Evolutionary conservation across 495 filamentous ascomycete genomes (phyloP).

Genomic region (Penicillium paxilli): DNA sequence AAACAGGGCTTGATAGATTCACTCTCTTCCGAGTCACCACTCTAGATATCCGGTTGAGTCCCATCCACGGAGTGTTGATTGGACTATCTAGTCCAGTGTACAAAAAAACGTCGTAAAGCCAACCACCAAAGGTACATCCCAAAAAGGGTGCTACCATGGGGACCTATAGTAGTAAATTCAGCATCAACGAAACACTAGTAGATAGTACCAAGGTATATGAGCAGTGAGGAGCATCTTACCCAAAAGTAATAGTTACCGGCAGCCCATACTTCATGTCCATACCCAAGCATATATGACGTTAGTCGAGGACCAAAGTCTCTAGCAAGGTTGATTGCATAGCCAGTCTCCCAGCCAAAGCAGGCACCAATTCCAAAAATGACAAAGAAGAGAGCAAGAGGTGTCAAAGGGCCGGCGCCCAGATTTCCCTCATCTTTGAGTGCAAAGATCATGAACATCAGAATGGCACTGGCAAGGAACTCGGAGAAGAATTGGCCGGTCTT

Average conservation of each 20-base stretch:
- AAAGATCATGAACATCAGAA: slow-evolving; percentile 69
- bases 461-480: slow-evolving; percentile 60
- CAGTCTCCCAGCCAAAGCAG: slow-evolving; percentile 70
- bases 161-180: slow-evolving; percentile 21
- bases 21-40: slow-evolving; percentile 17
- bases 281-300: slow-evolving; percentile 60
- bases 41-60: slow-evolving; percentile 45
- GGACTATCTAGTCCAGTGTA: slow-evolving; percentile 57
- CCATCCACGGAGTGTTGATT: slow-evolving; percentile 58
- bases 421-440: slow-evolving; percentile 63
- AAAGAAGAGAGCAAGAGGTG: slow-evolving; percentile 61
- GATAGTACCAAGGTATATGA: no score
- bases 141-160: slow-evolving; percentile 60
- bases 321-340: slow-evolving; percentile 67
- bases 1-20: slow-evolving; percentile 25
- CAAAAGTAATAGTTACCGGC: slow-evolving; percentile 66
- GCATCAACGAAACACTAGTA: no score
- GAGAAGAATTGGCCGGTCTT: slow-evolving; percentile 61
- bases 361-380: slow-evolving; percentile 65
- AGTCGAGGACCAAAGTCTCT: slow-evolving; percentile 68
- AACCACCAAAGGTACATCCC: slow-evolving; percentile 59
- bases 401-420: slow-evolving; percentile 45
- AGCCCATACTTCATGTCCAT: slow-evolving; percentile 62
- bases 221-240: slow-evolving; percentile 40
- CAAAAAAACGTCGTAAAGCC: slow-evolving; percentile 61